phyloP scores from a whole-genome alignment of 1,139 yeast genomes.

The Diutina scorzettiae region DNA sequence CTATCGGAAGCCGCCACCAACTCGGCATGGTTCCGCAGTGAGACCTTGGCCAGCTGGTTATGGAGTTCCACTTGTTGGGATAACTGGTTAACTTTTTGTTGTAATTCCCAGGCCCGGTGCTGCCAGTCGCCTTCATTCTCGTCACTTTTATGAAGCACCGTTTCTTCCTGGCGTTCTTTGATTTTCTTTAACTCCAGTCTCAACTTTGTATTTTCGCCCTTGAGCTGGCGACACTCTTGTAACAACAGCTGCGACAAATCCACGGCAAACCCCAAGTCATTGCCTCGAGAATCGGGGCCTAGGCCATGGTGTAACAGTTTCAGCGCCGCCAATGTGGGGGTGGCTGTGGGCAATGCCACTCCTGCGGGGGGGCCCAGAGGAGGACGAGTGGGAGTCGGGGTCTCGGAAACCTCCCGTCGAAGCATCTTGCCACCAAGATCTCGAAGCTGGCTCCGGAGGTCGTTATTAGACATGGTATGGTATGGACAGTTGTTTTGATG shows the following conservation, averaged over 20 bases:
- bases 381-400: background rate
- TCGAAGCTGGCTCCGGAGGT: background rate
- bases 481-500: background rate
- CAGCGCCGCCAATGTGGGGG: background rate
- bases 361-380: background rate
- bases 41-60: conserved; percentile 14
- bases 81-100: conserved; percentile 40
- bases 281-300: conserved; percentile 37
- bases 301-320: conserved; percentile 15
- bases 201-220: conserved; percentile 52
- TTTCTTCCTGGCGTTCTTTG: conserved; percentile 20
- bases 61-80: conserved; percentile 30
- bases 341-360: background rate
- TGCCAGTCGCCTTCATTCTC: conserved; percentile 37
- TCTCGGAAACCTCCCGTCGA: background rate
- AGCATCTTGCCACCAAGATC: background rate
- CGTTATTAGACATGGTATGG: background rate
- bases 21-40: conserved; percentile 12
- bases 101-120: conserved; percentile 74
- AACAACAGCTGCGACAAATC: conserved; percentile 73
- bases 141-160: conserved; percentile 17
- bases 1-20: conserved; percentile 11
- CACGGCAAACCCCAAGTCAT: conserved; percentile 71
- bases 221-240: conserved; percentile 67
- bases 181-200: conserved; percentile 32